A percentile compares a stretch with the other conserved stretches of the same genome.
Evolutionary conservation across 495 filamentous ascomycete species (phyloP).

Genomic region (Hypoxylon fuscum): DNA sequence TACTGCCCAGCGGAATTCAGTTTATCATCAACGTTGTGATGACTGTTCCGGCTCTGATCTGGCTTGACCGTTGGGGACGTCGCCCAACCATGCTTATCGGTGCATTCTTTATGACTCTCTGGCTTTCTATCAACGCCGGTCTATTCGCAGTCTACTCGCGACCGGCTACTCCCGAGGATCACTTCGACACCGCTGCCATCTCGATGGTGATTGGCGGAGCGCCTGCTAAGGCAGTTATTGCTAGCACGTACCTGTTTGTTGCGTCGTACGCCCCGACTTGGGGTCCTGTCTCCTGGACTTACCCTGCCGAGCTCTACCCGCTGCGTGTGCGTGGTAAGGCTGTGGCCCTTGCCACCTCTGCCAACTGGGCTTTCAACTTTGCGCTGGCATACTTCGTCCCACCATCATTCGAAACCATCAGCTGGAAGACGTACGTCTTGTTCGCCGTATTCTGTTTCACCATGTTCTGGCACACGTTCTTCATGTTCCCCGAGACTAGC

Average conservation of each 20-base stretch:
- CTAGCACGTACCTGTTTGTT: conserved; percentile 80
- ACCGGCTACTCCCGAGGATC: conserved; percentile 45
- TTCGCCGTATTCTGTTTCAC: conserved; percentile 79
- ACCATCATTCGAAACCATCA: conserved; percentile 75
- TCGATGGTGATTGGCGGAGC: conserved; percentile 62
- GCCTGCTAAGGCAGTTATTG: conserved; percentile 75
- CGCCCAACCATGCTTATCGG: conserved; percentile 71
- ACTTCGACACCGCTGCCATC: conserved; percentile 52
- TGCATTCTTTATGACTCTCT: conserved; percentile 72
- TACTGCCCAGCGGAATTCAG: conserved; percentile 76
- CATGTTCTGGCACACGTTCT: conserved; percentile 80
- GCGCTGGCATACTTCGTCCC: conserved; percentile 82
- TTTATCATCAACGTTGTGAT: conserved; percentile 75
- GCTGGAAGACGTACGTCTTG: conserved; percentile 77
- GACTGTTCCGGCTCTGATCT: conserved; percentile 64
- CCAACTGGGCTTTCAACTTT: conserved; percentile 85
- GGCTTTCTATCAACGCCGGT: conserved; percentile 74
- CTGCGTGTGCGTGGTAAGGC: conserved; percentile 76
- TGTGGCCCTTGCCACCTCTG: conserved; percentile 75
- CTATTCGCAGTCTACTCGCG: conserved; percentile 63
- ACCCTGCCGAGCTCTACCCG: conserved; percentile 79
- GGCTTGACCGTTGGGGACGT: conserved; percentile 68
- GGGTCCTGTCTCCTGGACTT: conserved; percentile 78
- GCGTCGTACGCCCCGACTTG: conserved; percentile 79
- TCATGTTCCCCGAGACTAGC: conserved; percentile 84